Evolutionary conservation across 768 basidiomycete genomes (phyloP).

Genomic region (Daedaleopsis sinensis): DNA sequence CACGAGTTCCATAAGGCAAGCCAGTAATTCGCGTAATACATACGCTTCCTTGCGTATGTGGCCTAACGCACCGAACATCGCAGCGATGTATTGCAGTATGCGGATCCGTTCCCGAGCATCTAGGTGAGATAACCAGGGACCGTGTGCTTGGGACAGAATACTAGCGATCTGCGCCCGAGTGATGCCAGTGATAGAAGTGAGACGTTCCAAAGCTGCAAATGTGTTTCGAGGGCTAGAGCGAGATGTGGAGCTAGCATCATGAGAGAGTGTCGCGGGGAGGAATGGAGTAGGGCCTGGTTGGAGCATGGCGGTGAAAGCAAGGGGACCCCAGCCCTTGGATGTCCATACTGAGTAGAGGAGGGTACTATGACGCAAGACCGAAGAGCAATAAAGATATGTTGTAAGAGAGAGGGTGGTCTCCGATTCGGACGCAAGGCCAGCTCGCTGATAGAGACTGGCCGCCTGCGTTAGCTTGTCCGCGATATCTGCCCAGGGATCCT

Average conservation of each 20-base stretch:
- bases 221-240: conserved; percentile 13
- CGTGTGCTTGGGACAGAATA: conserved; percentile 73
- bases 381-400: conserved; percentile 67
- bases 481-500: conserved; percentile 78
- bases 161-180: conserved; percentile 67
- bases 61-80: conserved; percentile 78
- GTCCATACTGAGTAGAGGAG: conserved; percentile 82
- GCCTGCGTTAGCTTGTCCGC: conserved; percentile 75
- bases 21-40: conserved; percentile 82
- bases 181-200: conserved; percentile 70
- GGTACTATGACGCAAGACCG: conserved; percentile 70
- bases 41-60: conserved; percentile 89
- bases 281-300: conserved; percentile 62
- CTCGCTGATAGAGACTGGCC: conserved; percentile 59
- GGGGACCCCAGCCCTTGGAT: conserved; percentile 85
- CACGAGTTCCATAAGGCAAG: conserved; percentile 80
- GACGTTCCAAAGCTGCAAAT: conserved; percentile 60
- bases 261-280: conserved; percentile 59
- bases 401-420: conserved; percentile 64
- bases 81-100: conserved; percentile 69
- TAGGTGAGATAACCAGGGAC: conserved; percentile 85
- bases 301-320: conserved; percentile 76
- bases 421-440: conserved; percentile 45
- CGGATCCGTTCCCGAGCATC: conserved; percentile 75
- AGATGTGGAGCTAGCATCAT: conserved; percentile 40